Evolutionary conservation across 2,329 filamentous ascomycete genomes (phyloP), one percentile per base, ranked within the genome.

Genomic region (Hypoxylon sp.): DNA sequence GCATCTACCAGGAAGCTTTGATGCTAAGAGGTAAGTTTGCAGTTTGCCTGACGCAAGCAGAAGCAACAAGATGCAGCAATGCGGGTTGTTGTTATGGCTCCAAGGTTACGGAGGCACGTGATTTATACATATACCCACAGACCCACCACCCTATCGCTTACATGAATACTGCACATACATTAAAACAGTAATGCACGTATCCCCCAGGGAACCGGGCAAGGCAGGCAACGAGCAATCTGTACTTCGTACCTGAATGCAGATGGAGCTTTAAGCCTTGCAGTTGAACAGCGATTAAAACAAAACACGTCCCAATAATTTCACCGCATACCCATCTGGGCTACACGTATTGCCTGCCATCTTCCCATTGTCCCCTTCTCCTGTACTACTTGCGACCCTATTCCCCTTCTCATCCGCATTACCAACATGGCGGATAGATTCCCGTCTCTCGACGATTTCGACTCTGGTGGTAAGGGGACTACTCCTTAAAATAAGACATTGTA

Each of bases 381-480:
- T 24, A 42, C 38, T 24, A 17, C 7, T 35, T 9, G 18, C 1
- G 2, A 21, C 15, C 7, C 27, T 29, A 33, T 18, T 33, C 18
- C 5, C 10, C 9, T 54, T 24, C 17, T 13, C 18, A 53, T 31
- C 43, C 20, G 21, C 38, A 27, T 37, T 42, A 17, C 58, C 70
- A 78, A 70, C 40, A 92, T 92, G 89, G 89, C 89, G 45, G 88
- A 92, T 77, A 81, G 88, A 70, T 92, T 92, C 74, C 89, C 89
- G 68, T 91, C 89, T 41, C 78, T 92, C 68, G 89, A 92, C 75
- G 89, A 92, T 70, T 90, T 92, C 72, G 87, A 90, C 74, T 83
- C 83, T 24, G 84, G 83, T 69, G 83, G 84, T 86, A 76, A 74
- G 80, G 59, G 48, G 48, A 18, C 45, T 38, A 31, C 47, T 37